Evolutionary conservation across 768 basidiomycete genomes (phyloP).

Genomic region (Tulasnella sp.): DNA sequence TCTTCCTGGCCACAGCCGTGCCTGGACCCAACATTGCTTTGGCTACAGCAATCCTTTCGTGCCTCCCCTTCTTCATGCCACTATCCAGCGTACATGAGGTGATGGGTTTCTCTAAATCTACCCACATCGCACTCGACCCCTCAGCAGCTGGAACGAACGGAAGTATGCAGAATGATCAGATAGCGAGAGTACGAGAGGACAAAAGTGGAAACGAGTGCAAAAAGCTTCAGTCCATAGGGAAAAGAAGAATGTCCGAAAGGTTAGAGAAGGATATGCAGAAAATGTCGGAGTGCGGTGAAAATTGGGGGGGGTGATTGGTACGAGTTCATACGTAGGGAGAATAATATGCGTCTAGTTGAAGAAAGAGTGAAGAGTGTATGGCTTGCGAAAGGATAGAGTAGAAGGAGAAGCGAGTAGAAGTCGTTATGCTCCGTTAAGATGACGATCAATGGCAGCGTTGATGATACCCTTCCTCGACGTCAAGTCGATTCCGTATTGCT

Average conservation of each 20-base stretch:
- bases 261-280: background rate
- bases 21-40: too few species aligned
- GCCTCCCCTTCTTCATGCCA: too few species aligned
- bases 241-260: background rate
- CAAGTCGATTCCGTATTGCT: slow-evolving; percentile 62
- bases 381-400: background rate
- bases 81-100: too few species aligned
- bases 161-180: background rate
- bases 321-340: background rate
- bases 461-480: slow-evolving; percentile 57
- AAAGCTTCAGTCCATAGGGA: background rate
- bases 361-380: background rate
- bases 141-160: background rate
- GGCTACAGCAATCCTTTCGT: too few species aligned
- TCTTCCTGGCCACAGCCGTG: too few species aligned
- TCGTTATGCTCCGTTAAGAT: background rate
- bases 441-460: slow-evolving; percentile 64
- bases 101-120: too few species aligned
- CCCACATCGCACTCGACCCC: too few species aligned
- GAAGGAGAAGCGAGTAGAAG: background rate
- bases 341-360: background rate
- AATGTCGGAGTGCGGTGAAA: background rate
- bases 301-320: background rate
- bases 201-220: background rate
- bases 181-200: background rate